Percentiles rank a stretch among this genome's conserved stretches.
Conservation (phyloP, 177 flowering plant species). For the Tripterygium wilfordii region DNA sequence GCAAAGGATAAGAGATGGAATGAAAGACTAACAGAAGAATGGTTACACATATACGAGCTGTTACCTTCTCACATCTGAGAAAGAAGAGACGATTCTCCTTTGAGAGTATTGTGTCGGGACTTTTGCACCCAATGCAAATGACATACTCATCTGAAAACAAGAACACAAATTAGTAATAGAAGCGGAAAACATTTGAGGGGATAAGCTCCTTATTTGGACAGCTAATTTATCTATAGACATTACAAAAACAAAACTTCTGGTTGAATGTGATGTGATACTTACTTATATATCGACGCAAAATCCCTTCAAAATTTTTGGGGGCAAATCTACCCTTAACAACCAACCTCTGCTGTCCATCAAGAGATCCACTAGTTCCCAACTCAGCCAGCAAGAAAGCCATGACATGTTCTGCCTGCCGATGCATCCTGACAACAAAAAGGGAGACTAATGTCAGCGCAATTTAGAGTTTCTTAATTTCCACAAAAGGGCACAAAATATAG, state of each 20-base stretch:
- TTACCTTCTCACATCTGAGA: constrained; percentile 90
- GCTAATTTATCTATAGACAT: no score
- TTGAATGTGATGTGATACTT: no score
- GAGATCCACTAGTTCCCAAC: constrained; percentile 94
- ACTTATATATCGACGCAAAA: constrained; percentile 85
- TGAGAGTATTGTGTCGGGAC: constrained; percentile 84
- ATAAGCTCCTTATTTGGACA: no score
- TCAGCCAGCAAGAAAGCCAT: constrained; percentile 90
- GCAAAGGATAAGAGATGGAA: no score
- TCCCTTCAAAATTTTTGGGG: constrained; percentile 95
- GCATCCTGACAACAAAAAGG: constrained; percentile 56
- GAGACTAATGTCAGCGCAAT: no score
- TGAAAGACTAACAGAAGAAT: no score
- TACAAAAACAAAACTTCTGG: no score
- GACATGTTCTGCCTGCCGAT: constrained; percentile 95
- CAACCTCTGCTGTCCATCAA: constrained; percentile 90
- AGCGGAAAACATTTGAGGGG: no score
- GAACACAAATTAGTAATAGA: no score
- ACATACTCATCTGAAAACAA: constrained; percentile 88
- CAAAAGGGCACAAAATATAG: no score
- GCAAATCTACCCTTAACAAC: constrained; percentile 97
- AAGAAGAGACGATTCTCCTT: constrained; percentile 87
- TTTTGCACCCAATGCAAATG: constrained; percentile 84
- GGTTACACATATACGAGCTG: no score
- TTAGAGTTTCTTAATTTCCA: no score